These are phyloP conservation scores for Naematelia encephala DNA, from an alignment of 768 basidiomycete genomes.

Conservation along the genomic window DNA sequence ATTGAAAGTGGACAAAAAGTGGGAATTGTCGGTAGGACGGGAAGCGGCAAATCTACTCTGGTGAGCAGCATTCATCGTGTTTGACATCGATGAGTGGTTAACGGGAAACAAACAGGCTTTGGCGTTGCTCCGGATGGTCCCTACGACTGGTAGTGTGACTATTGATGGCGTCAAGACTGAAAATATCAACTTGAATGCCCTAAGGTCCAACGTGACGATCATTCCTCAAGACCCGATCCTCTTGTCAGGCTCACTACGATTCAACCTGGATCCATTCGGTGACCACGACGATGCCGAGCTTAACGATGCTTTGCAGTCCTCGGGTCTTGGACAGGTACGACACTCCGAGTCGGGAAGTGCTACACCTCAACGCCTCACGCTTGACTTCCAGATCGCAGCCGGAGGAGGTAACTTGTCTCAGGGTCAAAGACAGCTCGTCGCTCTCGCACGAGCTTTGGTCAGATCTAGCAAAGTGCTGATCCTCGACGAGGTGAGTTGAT, in stretches of 20 bases:
- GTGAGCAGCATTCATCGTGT: slow-evolving; percentile 3
- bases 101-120: slow-evolving; percentile 53
- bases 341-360: slow-evolving; percentile 22
- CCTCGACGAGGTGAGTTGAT: slow-evolving; percentile 56
- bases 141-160: slow-evolving; percentile 58
- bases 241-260: slow-evolving; percentile 59
- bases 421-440: slow-evolving; percentile 63
- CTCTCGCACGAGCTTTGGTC: slow-evolving; percentile 61
- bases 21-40: slow-evolving; percentile 64
- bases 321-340: slow-evolving; percentile 32
- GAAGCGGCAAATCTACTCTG: slow-evolving; percentile 56
- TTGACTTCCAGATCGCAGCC: slow-evolving; percentile 50
- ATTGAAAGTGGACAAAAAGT: slow-evolving; percentile 61
- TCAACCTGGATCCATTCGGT: slow-evolving; percentile 63
- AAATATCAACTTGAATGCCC: slow-evolving; percentile 58
- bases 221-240: slow-evolving; percentile 63
- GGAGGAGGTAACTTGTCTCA: slow-evolving; percentile 56
- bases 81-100: not conserved
- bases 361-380: slow-evolving; percentile 41
- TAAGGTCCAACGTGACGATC: slow-evolving; percentile 62
- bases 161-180: slow-evolving; percentile 59
- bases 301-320: slow-evolving; percentile 43
- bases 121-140: slow-evolving; percentile 60
- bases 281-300: slow-evolving; percentile 57
- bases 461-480: slow-evolving; percentile 61